Percentiles rank a stretch among this genome's conserved stretches.
Conservation (phyloP, 169 alveolate genomes). For the Cryptosporidium andersoni region DNA sequence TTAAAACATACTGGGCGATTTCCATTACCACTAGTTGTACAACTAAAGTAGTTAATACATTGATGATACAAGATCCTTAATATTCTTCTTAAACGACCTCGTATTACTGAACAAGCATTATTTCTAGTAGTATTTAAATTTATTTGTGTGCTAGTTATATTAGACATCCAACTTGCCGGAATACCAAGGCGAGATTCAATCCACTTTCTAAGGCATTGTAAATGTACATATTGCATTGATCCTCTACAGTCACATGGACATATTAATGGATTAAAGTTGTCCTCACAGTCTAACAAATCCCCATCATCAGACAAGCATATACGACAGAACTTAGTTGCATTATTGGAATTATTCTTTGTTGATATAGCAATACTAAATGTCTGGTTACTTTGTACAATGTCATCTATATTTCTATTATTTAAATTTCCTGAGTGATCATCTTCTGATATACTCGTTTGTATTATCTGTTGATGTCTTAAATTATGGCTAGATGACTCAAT, state of each 20-base stretch:
- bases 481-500: too few species aligned
- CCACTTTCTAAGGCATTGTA: constrained; percentile 95
- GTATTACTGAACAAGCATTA: background rate
- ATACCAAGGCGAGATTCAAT: constrained; percentile 64
- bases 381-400: too few species aligned
- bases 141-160: too few species aligned
- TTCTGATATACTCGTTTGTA: background rate
- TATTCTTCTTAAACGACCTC: constrained; percentile 5
- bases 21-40: constrained; percentile 1
- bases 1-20: constrained; percentile 59
- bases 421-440: background rate
- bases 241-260: constrained; percentile 93
- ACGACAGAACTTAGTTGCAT: constrained; percentile 33
- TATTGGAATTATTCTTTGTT: background rate
- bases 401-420: too few species aligned
- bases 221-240: constrained; percentile 91
- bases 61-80: background rate
- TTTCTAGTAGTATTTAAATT: constrained; percentile 28
- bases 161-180: constrained; percentile 40
- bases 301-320: constrained; percentile 65
- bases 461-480: too few species aligned
- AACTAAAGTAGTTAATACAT: background rate
- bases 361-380: too few species aligned
- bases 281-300: constrained; percentile 26
- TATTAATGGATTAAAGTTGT: constrained; percentile 80